Base-by-base conservation (phyloP, 1,284 basidiomycete genomes). In the Cryptococcus sp. region DNA sequence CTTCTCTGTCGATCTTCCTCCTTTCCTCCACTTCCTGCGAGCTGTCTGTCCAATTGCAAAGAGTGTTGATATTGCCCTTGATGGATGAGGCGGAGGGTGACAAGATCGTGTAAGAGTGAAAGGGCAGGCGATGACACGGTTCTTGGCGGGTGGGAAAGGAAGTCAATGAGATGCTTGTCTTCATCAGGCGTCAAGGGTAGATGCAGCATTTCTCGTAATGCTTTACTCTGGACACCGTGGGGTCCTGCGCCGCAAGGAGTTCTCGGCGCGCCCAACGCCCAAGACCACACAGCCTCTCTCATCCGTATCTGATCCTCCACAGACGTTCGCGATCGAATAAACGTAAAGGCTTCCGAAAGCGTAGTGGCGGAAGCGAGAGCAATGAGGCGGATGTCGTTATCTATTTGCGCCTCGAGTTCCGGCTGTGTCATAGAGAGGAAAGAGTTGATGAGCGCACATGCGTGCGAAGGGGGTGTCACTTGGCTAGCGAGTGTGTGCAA, bases 71-170 rank as follows among this genome's bases (percentile, higher is more conserved):
- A 87, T 59, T 85, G 83, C 4, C 89, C 90, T 6, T 82, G 82
- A 68, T 91, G 88, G 34, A 92, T 84, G 4, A 91, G 82, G 13
- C 90, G 85, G 10, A 89, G 84, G 55, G 87, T 89, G 34, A 91
- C 82, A n/a, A 93, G 82, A 67, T 92, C 88, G 72, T 91, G 89
- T 0, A 93, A 76, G 13, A 86, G 79, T 2, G 84, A 81, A 20
- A 87, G 76, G 1, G 85, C 84, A 0, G 79, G 61, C 0, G 80
- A 59, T 0, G 84, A 74, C 23, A 87, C 73, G 26, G 79, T 66
- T 38, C 80, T 64, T 0, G 87, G 84, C 4, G 77, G 74, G 45
- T 70, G 68, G 8, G 69, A 62, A 3, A 79, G 67, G 63, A 77
- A 75, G 8, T 64, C 50, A 11, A 70, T 57, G 17, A 79, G 63